Percentiles rank a stretch among this genome's conserved stretches.
These are phyloP conservation scores for Botryosphaeria agaves DNA, from an alignment of 2,329 filamentous ascomycete genomes.

Conservation along the genomic window DNA sequence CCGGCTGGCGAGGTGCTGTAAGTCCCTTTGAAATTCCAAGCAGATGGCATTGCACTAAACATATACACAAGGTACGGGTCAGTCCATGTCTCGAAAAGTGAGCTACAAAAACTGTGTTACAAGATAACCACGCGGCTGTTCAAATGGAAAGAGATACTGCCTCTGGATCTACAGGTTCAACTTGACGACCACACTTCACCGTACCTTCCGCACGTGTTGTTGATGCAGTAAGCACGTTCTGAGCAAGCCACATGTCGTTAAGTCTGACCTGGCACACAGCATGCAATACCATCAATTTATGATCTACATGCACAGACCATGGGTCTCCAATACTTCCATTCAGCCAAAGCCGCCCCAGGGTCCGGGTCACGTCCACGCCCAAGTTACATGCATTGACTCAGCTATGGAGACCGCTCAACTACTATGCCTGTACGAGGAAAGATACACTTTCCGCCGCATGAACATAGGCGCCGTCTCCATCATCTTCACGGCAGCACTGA, in stretches of 20 bases:
- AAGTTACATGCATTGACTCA: constrained; percentile 24
- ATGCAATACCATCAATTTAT: constrained; percentile 27
- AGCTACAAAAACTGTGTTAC: constrained; percentile 20
- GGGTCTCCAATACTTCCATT: constrained; percentile 24
- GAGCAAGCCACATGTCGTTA: background rate
- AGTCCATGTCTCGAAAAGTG: constrained; percentile 14
- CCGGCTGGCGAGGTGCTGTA: constrained; percentile 24
- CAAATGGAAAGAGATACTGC: constrained; percentile 23
- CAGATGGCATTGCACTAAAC: background rate
- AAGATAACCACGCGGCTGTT: constrained; percentile 14
- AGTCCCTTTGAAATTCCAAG: constrained; percentile 2
- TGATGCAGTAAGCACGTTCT: constrained; percentile 18
- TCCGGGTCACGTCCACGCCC: constrained; percentile 25
- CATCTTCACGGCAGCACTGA: constrained; percentile 24
- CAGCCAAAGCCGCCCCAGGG: constrained; percentile 24
- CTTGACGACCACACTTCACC: too few relatives aligned
- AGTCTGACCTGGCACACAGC: constrained; percentile 7
- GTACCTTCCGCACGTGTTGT: constrained; percentile 22
- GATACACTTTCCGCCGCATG: constrained; percentile 24
- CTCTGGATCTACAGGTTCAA: constrained; percentile 17
- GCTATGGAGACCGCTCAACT: constrained; percentile 22
- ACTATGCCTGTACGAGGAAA: constrained; percentile 21
- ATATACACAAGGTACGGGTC: constrained; percentile 5
- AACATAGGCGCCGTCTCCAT: constrained; percentile 27
- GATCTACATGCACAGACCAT: constrained; percentile 26